Percentiles rank a stretch among this genome's conserved stretches.
Conservation (phyloP, 306 rosid genomes). For the Sphenostylis stenocarpa region DNA sequence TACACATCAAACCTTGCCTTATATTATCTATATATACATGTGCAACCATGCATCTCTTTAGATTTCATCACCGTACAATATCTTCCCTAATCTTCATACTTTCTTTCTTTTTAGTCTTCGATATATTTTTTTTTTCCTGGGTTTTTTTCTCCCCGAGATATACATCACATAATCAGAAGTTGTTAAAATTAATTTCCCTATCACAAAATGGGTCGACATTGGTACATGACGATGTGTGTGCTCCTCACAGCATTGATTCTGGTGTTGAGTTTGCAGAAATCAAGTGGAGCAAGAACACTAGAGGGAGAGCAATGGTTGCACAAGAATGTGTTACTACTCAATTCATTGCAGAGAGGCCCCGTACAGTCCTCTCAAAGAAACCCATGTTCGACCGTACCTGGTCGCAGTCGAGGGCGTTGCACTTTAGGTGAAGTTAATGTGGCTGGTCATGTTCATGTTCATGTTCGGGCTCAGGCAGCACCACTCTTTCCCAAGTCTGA, state of each 20-base stretch:
- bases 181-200: no score
- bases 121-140: neutral
- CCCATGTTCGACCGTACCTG: constrained; percentile 44
- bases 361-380: constrained; percentile 13
- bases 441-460: neutral
- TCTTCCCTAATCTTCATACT: neutral
- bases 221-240: constrained; percentile 8
- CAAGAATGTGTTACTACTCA: neutral
- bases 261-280: neutral
- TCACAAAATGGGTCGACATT: constrained; percentile 16
- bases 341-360: constrained; percentile 40
- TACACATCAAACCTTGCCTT: neutral
- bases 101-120: neutral
- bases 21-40: neutral
- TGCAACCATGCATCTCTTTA: neutral
- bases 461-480: neutral
- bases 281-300: constrained; percentile 26
- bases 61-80: neutral
- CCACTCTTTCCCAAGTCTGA: neutral
- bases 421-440: constrained; percentile 29
- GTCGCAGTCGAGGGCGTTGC: constrained; percentile 37
- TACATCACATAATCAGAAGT: no score
- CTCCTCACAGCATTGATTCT: constrained; percentile 17
- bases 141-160: neutral
- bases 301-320: constrained; percentile 34